Evolutionary conservation across 768 basidiomycete genomes (phyloP).

Genomic region (Tulasnella sp.): DNA sequence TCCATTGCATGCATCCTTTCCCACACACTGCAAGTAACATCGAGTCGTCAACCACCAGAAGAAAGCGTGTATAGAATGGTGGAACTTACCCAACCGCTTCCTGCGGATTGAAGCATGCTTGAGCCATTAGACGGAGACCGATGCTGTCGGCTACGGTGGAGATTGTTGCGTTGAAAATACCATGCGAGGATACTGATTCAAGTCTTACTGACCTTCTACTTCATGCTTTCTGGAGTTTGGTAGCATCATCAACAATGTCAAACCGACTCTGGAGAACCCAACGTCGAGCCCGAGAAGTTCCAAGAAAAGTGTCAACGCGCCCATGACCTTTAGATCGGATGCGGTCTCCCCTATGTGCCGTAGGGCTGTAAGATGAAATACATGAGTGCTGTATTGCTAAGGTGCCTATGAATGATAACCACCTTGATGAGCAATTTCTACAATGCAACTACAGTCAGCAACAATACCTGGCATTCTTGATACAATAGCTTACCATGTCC

Average conservation of each 20-base stretch:
- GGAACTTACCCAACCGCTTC: slow-evolving; percentile 66
- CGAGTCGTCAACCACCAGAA: no score
- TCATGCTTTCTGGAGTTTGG: slow-evolving; percentile 81
- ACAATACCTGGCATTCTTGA: neutral
- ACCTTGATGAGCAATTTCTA: slow-evolving; percentile 71
- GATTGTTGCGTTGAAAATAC: no score
- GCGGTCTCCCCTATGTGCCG: slow-evolving; percentile 42
- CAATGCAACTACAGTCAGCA: neutral
- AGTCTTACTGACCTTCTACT: slow-evolving; percentile 55
- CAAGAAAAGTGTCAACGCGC: slow-evolving; percentile 35
- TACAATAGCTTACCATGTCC: slow-evolving; percentile 57
- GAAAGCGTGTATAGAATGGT: no score
- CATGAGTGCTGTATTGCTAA: no score
- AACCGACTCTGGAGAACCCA: slow-evolving; percentile 26
- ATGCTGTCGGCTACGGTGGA: slow-evolving; percentile 71
- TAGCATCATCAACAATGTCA: slow-evolving; percentile 44
- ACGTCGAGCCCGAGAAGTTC: slow-evolving; percentile 44
- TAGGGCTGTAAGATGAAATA: slow-evolving; percentile 36
- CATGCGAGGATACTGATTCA: no score
- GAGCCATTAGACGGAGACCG: slow-evolving; percentile 67
- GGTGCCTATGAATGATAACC: slow-evolving; percentile 19
- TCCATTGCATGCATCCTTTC: slow-evolving; percentile 52
- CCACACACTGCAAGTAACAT: no score
- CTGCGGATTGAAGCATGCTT: slow-evolving; percentile 77
- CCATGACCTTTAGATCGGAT: slow-evolving; percentile 35